phyloP scores from a whole-genome alignment of 805 yeast species.

The Candida montana region DNA sequence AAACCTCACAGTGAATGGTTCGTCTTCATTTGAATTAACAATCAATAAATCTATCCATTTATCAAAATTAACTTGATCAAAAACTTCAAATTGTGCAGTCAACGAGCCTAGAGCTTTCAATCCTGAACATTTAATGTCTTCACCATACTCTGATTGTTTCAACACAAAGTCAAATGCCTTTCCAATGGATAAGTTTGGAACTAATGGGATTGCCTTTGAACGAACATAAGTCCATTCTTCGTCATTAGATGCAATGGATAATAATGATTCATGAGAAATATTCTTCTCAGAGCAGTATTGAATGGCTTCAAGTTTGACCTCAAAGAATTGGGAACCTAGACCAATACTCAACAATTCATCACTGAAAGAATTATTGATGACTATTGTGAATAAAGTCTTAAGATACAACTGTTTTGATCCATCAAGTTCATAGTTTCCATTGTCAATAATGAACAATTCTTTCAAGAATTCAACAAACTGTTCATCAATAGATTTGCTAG shows the following conservation, averaged over 20 bases:
- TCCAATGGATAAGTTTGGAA: conserved; percentile 18
- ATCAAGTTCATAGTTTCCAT: conserved; percentile 27
- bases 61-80: conserved; percentile 24
- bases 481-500: neutral
- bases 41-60: conserved; percentile 12
- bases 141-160: conserved; percentile 32
- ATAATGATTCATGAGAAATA: conserved; percentile 9
- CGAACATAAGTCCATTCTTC: conserved; percentile 40
- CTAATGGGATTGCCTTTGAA: conserved; percentile 29
- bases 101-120: conserved; percentile 48
- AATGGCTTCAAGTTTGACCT: conserved; percentile 41
- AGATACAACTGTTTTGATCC: conserved; percentile 49
- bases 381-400: conserved; percentile 26
- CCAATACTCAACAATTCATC: conserved; percentile 29
- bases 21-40: conserved; percentile 31
- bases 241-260: conserved; percentile 21
- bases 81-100: conserved; percentile 20
- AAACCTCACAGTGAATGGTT: conserved; percentile 40
- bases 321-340: conserved; percentile 35
- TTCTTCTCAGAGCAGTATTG: conserved; percentile 22
- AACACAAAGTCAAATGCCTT: conserved; percentile 28
- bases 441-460: conserved; percentile 32
- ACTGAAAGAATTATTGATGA: conserved; percentile 11
- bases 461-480: conserved; percentile 25
- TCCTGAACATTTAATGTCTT: conserved; percentile 42